A percentile compares a stretch with the other conserved stretches of the same genome.
phyloP scores from a whole-genome alignment of 225 moss, liverwort and hornwort genomes.

The Bryum argenteum region DNA sequence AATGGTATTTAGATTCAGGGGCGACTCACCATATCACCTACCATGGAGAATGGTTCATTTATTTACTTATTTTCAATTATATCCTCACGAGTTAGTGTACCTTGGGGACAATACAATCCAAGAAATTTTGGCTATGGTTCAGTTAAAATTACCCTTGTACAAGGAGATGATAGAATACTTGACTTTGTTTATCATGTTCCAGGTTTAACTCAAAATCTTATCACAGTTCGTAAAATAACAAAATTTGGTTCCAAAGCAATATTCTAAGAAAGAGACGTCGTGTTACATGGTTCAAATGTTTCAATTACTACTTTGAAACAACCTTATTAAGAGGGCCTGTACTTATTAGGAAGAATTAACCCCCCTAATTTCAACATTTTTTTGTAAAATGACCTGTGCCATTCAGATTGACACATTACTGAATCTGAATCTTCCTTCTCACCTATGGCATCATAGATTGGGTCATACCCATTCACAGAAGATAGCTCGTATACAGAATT shows the following conservation, averaged over 20 bases:
- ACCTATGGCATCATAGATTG: conserved; percentile 1
- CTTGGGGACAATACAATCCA: background rate
- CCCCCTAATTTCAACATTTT: background rate
- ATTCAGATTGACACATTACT: no score
- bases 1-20: background rate
- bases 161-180: background rate
- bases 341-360: conserved; percentile 1
- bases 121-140: conserved; percentile 10
- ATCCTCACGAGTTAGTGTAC: background rate
- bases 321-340: background rate
- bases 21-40: background rate
- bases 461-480: background rate
- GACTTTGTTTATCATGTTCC: background rate
- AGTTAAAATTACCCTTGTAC: background rate
- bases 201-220: conserved; percentile 1
- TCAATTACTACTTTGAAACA: background rate
- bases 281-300: background rate
- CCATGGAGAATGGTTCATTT: background rate
- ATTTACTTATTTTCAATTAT: background rate
- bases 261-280: background rate
- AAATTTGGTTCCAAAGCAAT: background rate
- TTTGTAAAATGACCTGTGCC: no score
- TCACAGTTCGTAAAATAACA: background rate
- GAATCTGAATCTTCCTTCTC: no score
- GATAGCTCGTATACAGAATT: background rate